A percentile compares a stretch with the other conserved stretches of the same genome.
phyloP scores from a whole-genome alignment of 306 rosid species.

The Echinosophora koreensis region DNA sequence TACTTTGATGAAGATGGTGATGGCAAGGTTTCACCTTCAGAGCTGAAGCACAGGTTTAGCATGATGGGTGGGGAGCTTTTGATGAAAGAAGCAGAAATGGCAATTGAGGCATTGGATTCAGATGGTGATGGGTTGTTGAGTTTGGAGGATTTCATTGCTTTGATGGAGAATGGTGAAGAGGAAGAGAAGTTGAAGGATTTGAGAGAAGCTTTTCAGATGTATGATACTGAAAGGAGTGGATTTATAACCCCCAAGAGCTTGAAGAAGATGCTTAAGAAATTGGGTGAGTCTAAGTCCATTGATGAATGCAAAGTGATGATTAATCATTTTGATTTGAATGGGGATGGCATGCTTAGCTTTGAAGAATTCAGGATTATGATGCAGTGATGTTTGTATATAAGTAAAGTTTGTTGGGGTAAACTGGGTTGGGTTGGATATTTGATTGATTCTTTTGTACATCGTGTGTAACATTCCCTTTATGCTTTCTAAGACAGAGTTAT shows the following conservation, averaged over 20 bases:
- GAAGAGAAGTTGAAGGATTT: slow-evolving; percentile 76
- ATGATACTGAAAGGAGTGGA: slow-evolving; percentile 69
- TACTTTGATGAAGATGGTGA: slow-evolving; percentile 92
- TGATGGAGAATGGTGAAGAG: slow-evolving; percentile 69
- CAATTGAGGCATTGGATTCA: slow-evolving; percentile 66
- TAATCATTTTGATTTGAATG: slow-evolving; percentile 73
- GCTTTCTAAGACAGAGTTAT: not conserved
- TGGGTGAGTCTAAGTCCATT: slow-evolving; percentile 72
- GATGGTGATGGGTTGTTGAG: slow-evolving; percentile 84
- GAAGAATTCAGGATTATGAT: slow-evolving; percentile 85
- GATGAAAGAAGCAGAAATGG: slow-evolving; percentile 65
- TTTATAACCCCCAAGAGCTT: slow-evolving; percentile 79
- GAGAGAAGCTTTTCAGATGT: slow-evolving; percentile 73
- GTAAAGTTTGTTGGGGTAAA: not conserved
- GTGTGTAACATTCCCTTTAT: not conserved
- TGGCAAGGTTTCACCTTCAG: slow-evolving; percentile 74
- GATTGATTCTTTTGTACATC: slow-evolving; percentile 16
- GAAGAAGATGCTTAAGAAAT: slow-evolving; percentile 70
- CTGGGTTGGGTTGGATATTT: not conserved
- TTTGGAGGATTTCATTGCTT: slow-evolving; percentile 61
- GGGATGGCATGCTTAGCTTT: slow-evolving; percentile 79
- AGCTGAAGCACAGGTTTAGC: slow-evolving; percentile 59
- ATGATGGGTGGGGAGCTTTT: slow-evolving; percentile 60
- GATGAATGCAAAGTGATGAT: slow-evolving; percentile 81
- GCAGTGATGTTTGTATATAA: slow-evolving; percentile 37